Percentiles rank a stretch among this genome's conserved stretches.
Conservation (phyloP, 805 yeast genomes). For the Wickerhamiella australiensis region DNA sequence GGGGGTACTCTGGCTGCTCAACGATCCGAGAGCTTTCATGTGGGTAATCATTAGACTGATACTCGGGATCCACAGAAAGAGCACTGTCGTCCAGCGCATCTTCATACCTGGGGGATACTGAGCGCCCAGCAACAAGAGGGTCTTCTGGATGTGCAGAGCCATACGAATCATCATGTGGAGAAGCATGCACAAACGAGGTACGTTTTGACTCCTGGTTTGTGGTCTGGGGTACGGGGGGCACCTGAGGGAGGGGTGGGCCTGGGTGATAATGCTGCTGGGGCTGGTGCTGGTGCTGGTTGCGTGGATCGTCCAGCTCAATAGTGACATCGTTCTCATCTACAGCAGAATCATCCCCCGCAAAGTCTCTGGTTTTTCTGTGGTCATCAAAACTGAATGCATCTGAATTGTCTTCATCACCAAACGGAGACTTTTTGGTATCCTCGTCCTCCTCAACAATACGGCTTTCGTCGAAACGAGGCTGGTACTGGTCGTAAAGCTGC, state of each 20-base stretch:
- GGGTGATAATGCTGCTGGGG: too few relatives aligned
- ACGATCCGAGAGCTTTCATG: too few relatives aligned
- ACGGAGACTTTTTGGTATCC: neutral
- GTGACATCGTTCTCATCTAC: neutral
- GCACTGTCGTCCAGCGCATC: neutral
- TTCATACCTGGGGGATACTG: neutral
- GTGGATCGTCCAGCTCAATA: neutral
- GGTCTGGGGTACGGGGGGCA: neutral
- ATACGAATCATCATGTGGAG: neutral
- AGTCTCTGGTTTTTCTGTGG: neutral
- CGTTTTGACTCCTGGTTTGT: neutral
- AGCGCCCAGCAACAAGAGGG: neutral
- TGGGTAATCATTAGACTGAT: neutral
- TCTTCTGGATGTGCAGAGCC: neutral
- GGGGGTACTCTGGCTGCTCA: neutral
- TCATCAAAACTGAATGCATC: slow-evolving; percentile 6
- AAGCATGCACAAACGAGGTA: neutral
- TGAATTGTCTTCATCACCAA: neutral
- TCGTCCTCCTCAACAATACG: slow-evolving; percentile 2
- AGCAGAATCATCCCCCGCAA: neutral
- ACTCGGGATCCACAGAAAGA: neutral
- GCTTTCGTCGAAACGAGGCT: slow-evolving; percentile 3
- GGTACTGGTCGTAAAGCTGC: slow-evolving; percentile 11
- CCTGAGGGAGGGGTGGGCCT: neutral
- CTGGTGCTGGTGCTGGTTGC: neutral